phyloP scores from a whole-genome alignment of 495 filamentous ascomycete species.

The Ramalina peruviana region DNA sequence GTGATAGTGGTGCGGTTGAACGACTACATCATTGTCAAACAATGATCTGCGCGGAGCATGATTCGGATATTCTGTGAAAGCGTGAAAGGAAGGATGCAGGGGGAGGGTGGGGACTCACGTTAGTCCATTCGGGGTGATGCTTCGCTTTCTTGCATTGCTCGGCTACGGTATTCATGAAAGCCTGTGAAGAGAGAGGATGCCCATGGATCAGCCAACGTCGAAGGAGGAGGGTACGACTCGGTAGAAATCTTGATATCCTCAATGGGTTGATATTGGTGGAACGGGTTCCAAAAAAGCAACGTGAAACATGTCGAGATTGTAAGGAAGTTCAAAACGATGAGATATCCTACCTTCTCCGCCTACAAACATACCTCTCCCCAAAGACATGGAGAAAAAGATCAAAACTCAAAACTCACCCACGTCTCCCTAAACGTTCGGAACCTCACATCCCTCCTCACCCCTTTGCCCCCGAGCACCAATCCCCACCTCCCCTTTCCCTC shows the following conservation, averaged over 20 bases:
- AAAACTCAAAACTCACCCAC: slow-evolving; percentile 33
- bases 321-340: neutral
- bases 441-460: slow-evolving; percentile 41
- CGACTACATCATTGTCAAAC: slow-evolving; percentile 24
- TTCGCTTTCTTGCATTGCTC: slow-evolving; percentile 39
- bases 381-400: neutral
- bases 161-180: slow-evolving; percentile 46
- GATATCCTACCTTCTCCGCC: too few relatives aligned
- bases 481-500: slow-evolving; percentile 34
- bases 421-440: slow-evolving; percentile 50
- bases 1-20: slow-evolving; percentile 48
- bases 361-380: too few relatives aligned
- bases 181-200: slow-evolving; percentile 19
- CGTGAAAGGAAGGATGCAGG: neutral
- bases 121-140: slow-evolving; percentile 53
- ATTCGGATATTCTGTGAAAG: neutral
- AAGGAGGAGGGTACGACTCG: neutral
- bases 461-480: slow-evolving; percentile 34
- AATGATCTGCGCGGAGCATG: neutral
- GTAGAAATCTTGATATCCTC: neutral
- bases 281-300: too few relatives aligned
- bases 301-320: too few relatives aligned
- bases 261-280: too few relatives aligned
- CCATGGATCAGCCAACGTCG: neutral
- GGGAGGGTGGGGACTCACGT: slow-evolving; percentile 23